Percentiles rank a stretch among this genome's conserved stretches.
Evolutionary conservation across 345 rosid genomes (phyloP).

Genomic region (Brassica carinata): DNA sequence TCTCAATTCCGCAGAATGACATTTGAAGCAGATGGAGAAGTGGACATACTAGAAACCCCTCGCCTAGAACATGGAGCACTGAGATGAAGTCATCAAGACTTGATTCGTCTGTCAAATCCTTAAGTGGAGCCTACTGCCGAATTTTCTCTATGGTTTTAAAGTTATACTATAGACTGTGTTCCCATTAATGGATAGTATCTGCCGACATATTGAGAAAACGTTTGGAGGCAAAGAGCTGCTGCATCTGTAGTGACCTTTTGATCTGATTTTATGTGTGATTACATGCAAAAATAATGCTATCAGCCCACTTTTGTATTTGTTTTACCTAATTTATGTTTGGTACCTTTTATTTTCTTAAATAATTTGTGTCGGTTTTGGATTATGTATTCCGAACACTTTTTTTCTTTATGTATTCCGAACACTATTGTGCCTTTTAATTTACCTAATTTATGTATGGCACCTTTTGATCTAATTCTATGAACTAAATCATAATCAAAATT

Average conservation of each 20-base stretch:
- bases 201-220: neutral
- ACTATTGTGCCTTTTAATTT: too few species aligned
- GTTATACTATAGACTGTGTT: neutral
- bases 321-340: neutral
- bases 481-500: neutral
- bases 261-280: neutral
- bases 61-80: neutral
- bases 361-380: neutral
- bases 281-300: neutral
- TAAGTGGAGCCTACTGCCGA: neutral
- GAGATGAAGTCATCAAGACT: neutral
- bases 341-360: neutral
- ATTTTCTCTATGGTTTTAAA: neutral
- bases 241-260: neutral
- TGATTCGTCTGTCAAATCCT: neutral
- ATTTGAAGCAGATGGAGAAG: neutral
- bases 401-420: too few species aligned
- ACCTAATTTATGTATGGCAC: too few species aligned
- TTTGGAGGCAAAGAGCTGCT: neutral
- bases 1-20: neutral
- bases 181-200: neutral
- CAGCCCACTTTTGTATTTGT: neutral
- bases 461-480: neutral
- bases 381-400: too few species aligned
- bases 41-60: neutral